Conservation (phyloP, 2,329 filamentous ascomycete genomes). For the Paraphoma sp. region DNA sequence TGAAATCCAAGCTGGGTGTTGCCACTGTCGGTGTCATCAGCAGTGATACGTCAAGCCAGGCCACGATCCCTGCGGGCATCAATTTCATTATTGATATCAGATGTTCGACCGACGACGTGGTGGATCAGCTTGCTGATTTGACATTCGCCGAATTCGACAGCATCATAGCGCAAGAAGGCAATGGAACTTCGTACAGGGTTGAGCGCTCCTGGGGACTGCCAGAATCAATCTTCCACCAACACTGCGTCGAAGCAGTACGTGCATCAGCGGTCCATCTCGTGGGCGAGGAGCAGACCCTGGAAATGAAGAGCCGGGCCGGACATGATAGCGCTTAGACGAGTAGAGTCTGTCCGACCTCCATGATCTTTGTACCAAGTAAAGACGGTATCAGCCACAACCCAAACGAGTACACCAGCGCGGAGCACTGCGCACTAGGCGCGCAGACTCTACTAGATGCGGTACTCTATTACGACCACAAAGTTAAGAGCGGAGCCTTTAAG, state of each 20-base stretch:
- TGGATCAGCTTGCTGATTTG: conserved; percentile 26
- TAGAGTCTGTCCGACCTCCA: conserved; percentile 41
- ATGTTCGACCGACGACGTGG: conserved; percentile 33
- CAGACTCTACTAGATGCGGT: conserved; percentile 55
- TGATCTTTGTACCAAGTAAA: conserved; percentile 55
- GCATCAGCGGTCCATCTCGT: conserved; percentile 24
- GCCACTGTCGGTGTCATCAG: conserved; percentile 38
- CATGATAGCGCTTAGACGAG: conserved; percentile 39
- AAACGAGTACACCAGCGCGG: conserved; percentile 50
- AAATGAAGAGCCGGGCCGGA: conserved; percentile 35
- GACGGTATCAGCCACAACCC: conserved; percentile 55
- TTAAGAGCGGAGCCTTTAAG: conserved; percentile 16
- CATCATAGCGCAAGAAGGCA: conserved; percentile 26
- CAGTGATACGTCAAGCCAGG: conserved; percentile 37
- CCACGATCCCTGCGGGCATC: conserved; percentile 36
- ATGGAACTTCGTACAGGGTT: conserved; percentile 28
- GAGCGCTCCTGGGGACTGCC: conserved; percentile 35
- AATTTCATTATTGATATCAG: conserved; percentile 38
- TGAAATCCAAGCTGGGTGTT: conserved; percentile 26
- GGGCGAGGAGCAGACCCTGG: conserved; percentile 26
- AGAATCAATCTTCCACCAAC: conserved; percentile 28
- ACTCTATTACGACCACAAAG: conserved; percentile 28
- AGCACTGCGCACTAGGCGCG: conserved; percentile 52
- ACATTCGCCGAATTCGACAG: conserved; percentile 31
- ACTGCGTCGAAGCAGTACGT: conserved; percentile 29